phyloP scores from a whole-genome alignment of 352 stramenopile species.

The Nothophytophthora sp. region DNA sequence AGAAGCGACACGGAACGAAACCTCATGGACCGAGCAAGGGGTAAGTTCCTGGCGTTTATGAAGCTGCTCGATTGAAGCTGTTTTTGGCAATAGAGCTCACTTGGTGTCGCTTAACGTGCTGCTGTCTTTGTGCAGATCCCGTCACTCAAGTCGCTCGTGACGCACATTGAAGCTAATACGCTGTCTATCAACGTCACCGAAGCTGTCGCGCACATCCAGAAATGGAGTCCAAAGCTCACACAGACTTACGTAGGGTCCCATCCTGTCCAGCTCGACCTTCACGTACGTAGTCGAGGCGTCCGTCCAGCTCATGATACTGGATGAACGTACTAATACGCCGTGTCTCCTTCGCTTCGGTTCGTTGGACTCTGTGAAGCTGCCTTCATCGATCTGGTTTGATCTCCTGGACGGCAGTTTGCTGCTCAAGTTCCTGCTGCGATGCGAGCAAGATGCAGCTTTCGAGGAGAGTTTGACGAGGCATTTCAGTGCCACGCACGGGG shows the following conservation, averaged over 20 bases:
- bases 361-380: neutral
- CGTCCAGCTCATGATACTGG: no score
- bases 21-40: neutral
- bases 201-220: no score
- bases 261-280: neutral
- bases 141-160: no score
- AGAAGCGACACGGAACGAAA: neutral
- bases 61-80: no score
- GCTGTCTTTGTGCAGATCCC: no score
- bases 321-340: no score
- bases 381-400: conserved; percentile 3
- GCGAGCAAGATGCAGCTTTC: conserved; percentile 28
- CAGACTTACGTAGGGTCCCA: no score
- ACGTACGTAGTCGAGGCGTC: no score
- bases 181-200: no score
- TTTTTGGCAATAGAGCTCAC: neutral
- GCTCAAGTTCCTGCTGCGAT: conserved; percentile 21
- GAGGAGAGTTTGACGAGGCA: conserved; percentile 24
- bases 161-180: no score
- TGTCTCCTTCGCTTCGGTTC: no score
- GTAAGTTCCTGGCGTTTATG: neutral
- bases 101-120: conserved; percentile 1
- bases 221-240: no score
- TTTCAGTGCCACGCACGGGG: conserved; percentile 40
- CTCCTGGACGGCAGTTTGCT: conserved; percentile 14